These are phyloP conservation scores for Pseudisothecium myosuroides DNA, from an alignment of 225 moss, liverwort and hornwort species.

Conservation along the genomic window DNA sequence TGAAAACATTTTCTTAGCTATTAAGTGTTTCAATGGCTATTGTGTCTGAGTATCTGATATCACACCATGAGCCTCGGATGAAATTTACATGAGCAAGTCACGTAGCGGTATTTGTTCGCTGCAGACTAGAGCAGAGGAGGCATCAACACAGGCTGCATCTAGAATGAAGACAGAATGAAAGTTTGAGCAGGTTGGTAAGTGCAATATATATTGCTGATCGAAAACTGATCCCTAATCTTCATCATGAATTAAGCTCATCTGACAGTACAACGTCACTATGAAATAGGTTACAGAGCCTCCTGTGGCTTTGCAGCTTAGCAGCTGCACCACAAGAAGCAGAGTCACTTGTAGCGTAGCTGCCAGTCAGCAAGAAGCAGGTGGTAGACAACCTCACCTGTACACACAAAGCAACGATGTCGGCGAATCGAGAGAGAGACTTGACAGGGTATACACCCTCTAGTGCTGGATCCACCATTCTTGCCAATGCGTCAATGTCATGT, in stretches of 20 bases:
- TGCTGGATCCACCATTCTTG: conserved; percentile 65
- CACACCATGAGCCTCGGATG: neutral
- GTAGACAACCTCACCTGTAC: conserved; percentile 53
- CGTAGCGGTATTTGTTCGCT: neutral
- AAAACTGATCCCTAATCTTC: neutral
- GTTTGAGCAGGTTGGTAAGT: neutral
- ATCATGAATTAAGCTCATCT: neutral
- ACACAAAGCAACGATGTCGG: conserved; percentile 62
- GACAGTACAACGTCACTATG: neutral
- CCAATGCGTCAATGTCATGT: conserved; percentile 65
- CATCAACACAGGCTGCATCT: neutral
- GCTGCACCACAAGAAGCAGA: neutral
- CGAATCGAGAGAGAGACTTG: conserved; percentile 70
- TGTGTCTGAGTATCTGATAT: neutral
- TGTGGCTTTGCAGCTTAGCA: neutral
- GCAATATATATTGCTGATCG: neutral
- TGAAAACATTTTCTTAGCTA: neutral
- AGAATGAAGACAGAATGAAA: neutral
- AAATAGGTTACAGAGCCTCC: neutral
- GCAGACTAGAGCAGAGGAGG: neutral
- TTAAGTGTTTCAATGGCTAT: neutral
- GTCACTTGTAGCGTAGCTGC: neutral
- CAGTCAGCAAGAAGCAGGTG: neutral
- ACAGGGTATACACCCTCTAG: conserved; percentile 63
- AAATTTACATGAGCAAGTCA: neutral